Evolutionary conservation across 768 basidiomycete species (phyloP).

Genomic region (Piloderma croceum): DNA sequence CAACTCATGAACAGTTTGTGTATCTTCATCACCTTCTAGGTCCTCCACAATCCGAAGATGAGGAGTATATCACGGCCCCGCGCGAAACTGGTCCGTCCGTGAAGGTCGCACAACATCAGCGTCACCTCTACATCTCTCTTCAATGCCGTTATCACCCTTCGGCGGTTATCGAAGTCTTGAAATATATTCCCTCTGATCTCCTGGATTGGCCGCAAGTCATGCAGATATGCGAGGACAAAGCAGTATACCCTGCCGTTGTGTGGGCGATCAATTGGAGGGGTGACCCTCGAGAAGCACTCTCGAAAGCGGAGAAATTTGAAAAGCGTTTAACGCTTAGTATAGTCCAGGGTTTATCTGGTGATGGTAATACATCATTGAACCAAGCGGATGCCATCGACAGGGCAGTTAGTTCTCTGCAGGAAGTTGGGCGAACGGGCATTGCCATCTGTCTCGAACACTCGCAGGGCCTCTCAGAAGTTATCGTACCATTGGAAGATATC

Average conservation of each 20-base stretch:
- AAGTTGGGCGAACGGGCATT: constrained; percentile 56
- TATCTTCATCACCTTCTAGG: constrained; percentile 77
- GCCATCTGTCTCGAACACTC: constrained; percentile 70
- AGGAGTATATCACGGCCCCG: constrained; percentile 25
- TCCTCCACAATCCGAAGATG: constrained; percentile 40
- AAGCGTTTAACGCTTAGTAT: constrained; percentile 43
- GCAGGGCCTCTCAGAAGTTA: constrained; percentile 30
- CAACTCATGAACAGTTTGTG: constrained; percentile 53
- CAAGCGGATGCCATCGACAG: constrained; percentile 24
- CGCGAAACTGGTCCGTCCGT: constrained; percentile 28
- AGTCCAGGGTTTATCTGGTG: constrained; percentile 30
- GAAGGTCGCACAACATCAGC: constrained; percentile 45
- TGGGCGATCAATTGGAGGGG: constrained; percentile 73
- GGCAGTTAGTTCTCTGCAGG: constrained; percentile 46
- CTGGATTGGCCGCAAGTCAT: constrained; percentile 55
- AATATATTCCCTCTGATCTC: constrained; percentile 43
- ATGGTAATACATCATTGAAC: constrained; percentile 8
- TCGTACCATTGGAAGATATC: constrained; percentile 66
- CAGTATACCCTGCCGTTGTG: constrained; percentile 70
- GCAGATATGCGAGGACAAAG: constrained; percentile 58
- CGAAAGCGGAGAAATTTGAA: constrained; percentile 58
- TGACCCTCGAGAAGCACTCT: constrained; percentile 57
- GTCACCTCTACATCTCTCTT: constrained; percentile 61
- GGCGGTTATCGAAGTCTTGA: constrained; percentile 56
- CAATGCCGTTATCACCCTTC: constrained; percentile 68